Evolutionary conservation across 768 basidiomycete species (phyloP), one percentile per base, ranked within the genome.

Genomic region (Tulasnella sp.): DNA sequence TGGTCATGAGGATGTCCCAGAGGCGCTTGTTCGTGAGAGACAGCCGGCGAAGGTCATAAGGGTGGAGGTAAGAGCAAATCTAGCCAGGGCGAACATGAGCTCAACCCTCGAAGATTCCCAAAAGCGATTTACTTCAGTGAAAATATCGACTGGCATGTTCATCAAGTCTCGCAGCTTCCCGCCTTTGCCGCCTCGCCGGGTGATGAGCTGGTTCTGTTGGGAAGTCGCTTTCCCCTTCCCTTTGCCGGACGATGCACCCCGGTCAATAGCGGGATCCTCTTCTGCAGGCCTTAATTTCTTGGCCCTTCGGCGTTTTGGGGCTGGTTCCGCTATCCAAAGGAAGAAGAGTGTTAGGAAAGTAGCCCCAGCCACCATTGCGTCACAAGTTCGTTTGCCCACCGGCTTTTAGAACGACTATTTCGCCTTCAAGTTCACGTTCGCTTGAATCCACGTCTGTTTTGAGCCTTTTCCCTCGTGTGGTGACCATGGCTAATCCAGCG

Each of bases 81-180:
- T 81, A 44, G 34, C 42, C 6, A 7, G 18, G 8, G 11, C 14
- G 37, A 12, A 12, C 0, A 37, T 64, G n/a, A 64, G n/a, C n/a
- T n/a, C n/a, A 9, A 8, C 8, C 12, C 60, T 28, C 28, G 14
- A 74, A 11, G 18, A 44, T 4, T n/a, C 12, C 40, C 22, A 7
- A 50, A 28, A n/a, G 37, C 2, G 20, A 41, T 81, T 31, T n/a
- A 82, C 81, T 50, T 81, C 80, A 11, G 60, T 73, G 34, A 82
- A 82, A 28, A 82, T 77, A 42, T 82, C 81, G n/a, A 82, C 31
- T 20, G 81, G 81, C 81, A 82, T 76, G 24, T 81, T 76, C 81
- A 82, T 81, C 46, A 82, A 42, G 40, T 76, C 72, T 16, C 37
- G 50, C 22, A 82, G 81, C 60, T 78, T 80, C 28, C 81, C 81